Base-by-base conservation (phyloP, 257 asterid species). In the Ophiorrhiza pumila region DNA sequence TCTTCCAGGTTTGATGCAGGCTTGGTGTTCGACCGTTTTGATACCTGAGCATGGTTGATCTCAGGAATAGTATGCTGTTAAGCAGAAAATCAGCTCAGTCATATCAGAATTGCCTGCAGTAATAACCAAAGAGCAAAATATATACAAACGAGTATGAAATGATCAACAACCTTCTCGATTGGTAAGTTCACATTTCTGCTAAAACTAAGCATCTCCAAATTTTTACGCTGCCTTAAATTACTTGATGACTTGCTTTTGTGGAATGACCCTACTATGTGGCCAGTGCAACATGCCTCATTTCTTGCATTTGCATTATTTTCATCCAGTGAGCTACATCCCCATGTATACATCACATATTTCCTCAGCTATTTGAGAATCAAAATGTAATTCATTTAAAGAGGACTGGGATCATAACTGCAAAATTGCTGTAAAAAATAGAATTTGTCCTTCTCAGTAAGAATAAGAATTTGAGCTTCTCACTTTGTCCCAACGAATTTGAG, bases 401-500 rank as follows among this genome's bases (percentile, higher is more conserved):
- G 76, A 70, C 45, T 53, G 22, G 35, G 18, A 69, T 8, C 64
- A 69, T 45, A 42, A 59, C 39, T 32, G 20, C 65, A 59, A 57
- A 59, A 39, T 37, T 63, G 14, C 69, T 37, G 25, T 11, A 20
- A 45, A 4, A 14, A 32, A 9, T 10, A 63, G 7, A 65, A 17
- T 10, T 14, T 64, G 37, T 29, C 35, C 7, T 29, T 25, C 31
- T 58, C 17, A 23, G 58, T 7, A 8, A 17, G 43, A 35, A 76
- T 34, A 78, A 72, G 57, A 80, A 68, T 80, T n/a, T n/a, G n/a
- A n/a, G n/a, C n/a, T n/a, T n/a, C 89, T 85, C 80, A 94, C 99
- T 80, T 90, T 94, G 52, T 76, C 90, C 99, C 99, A 94, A 25
- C 72, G 89, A 20, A 81, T 92, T 80, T 83, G 93, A 70, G 99